Evolutionary conservation across 805 yeast genomes (phyloP), one percentile per base, ranked within the genome.

Genomic region (Candida krabiensis): DNA sequence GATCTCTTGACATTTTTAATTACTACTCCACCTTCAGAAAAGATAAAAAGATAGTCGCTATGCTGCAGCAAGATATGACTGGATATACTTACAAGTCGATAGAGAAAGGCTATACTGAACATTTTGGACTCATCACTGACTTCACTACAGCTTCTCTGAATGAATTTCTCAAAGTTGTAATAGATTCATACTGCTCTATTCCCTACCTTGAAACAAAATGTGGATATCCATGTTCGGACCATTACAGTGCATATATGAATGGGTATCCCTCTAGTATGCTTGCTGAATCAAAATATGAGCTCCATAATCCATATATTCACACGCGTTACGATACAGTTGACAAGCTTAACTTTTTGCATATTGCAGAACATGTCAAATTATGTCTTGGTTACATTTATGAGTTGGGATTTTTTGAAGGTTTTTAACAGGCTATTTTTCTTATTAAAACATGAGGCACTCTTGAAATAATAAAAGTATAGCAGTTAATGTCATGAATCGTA

Each of bases 41-140:
- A n/a, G 65, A 67, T 21, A 65, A 64, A 32, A 66, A 72, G 11
- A 88, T 91, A 17, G 75, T 81, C 22, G 89, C 91, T 4, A 84
- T 91, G 95, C 67, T 91, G 28, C 96, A 91, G 63, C 95, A 88
- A 58, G 99, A 91, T 60, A 90, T 90, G 96, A 85, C 96, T 3
- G 96, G 96, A 0, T 87, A 70, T 55, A 75, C 82, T 2, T 67
- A 70, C 23, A 74, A 71, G 28, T 66, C 80, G 28, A 56, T 61
- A 29, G 78, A 71, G 47, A 63, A 46, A 18, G 82, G 72, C 39
- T 65, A 58, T 52, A 79, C 68, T 60, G 88, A 77, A 29, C 80
- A 79, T 58, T 73, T 90, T 51, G 96, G 96, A n/a, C 70, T 91
- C 30, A 78, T 89, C 41, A 75, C 77, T 2, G 96, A 88, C 66